These are phyloP conservation scores for Funneliformis geosporum DNA, from an alignment of 192 early-diverging fungal genomes.

Conservation along the genomic window DNA sequence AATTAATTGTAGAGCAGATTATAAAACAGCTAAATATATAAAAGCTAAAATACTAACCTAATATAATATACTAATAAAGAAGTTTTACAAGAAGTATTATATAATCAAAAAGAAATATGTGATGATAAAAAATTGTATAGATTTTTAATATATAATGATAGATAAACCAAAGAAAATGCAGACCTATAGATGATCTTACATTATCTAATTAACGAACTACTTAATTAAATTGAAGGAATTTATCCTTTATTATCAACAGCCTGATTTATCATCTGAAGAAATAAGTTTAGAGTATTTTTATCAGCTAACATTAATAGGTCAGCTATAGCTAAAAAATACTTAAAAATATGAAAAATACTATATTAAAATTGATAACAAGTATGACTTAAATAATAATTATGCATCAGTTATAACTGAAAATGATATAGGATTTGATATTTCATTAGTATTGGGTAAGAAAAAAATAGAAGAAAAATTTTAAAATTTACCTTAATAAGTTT, in stretches of 20 bases:
- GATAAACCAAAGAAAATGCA: neutral
- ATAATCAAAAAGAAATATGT: constrained; percentile 8
- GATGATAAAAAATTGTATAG: constrained; percentile 11
- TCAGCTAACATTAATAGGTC: neutral
- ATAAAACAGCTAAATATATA: neutral
- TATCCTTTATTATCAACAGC: constrained; percentile 1
- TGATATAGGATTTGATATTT: neutral
- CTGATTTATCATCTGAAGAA: neutral
- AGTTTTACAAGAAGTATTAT: neutral
- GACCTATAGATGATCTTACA: neutral
- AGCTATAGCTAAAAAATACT: neutral
- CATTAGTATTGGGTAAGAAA: constrained; percentile 3
- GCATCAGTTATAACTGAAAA: neutral
- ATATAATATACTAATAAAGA: neutral
- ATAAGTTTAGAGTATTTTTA: neutral
- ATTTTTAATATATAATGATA: constrained; percentile 2
- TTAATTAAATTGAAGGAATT: neutral
- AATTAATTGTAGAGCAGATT: constrained; percentile 5
- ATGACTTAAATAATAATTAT: constrained; percentile 16
- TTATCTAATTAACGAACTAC: neutral
- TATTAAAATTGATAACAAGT: neutral
- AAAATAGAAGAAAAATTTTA: neutral
- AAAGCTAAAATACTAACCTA: constrained; percentile 8
- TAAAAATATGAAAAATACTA: neutral
- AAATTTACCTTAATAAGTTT: neutral